Evolutionary conservation across 495 filamentous ascomycete species (phyloP).

Genomic region (Hyphodiscus hymeniophilus): DNA sequence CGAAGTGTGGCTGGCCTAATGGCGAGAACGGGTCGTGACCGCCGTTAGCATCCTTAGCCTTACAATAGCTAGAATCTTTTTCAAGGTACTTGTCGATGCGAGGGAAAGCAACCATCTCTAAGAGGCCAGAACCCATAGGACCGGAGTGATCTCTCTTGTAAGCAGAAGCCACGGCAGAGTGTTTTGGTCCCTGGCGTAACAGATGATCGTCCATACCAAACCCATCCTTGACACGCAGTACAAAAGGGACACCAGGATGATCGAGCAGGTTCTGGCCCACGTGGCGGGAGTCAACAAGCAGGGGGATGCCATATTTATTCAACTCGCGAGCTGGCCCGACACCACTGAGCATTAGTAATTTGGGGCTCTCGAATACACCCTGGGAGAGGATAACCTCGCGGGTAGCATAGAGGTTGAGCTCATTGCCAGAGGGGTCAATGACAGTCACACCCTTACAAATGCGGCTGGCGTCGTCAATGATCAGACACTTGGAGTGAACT

Average conservation of each 20-base stretch:
- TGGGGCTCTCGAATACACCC: conserved; percentile 12
- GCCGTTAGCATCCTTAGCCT: conserved; percentile 41
- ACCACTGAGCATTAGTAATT: conserved; percentile 17
- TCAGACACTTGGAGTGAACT: conserved; percentile 41
- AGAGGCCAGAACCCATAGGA: conserved; percentile 39
- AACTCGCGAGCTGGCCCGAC: conserved; percentile 25
- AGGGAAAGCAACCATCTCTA: conserved; percentile 44
- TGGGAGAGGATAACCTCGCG: conserved; percentile 16
- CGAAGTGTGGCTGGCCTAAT: conserved; percentile 53
- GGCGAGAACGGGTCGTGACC: conserved; percentile 51
- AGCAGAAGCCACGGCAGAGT: conserved; percentile 29
- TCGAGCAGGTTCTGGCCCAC: conserved; percentile 57
- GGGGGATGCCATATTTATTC: conserved; percentile 39
- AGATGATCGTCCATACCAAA: conserved; percentile 44
- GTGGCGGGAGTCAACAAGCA: conserved; percentile 45
- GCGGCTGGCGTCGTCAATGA: conserved; percentile 39
- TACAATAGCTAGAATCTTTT: conserved; percentile 38
- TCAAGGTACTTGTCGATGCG: conserved; percentile 38
- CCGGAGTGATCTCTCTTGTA: conserved; percentile 39
- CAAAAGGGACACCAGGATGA: conserved; percentile 39
- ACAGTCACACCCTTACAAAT: conserved; percentile 9
- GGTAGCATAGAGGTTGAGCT: conserved; percentile 9
- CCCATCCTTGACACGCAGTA: conserved; percentile 47
- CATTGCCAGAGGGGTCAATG: conserved; percentile 2
- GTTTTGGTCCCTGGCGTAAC: conserved; percentile 37